Evolutionary conservation across 345 rosid species (phyloP).

Genomic region (Salix suchowensis): DNA sequence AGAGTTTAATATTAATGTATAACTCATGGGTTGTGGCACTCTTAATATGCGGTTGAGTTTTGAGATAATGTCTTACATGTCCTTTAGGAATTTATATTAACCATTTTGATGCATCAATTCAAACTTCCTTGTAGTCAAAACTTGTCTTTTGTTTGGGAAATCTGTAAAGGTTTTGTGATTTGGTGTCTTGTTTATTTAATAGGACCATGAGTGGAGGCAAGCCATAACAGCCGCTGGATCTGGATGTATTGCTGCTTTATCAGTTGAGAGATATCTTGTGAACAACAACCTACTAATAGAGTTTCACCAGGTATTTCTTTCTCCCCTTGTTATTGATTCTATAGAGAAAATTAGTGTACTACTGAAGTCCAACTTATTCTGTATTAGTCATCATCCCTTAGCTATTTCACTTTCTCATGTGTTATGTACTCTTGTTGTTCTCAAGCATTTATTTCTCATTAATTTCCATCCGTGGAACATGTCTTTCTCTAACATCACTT

Average conservation of each 20-base stretch:
- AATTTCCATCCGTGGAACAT: background rate
- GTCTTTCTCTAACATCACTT: background rate
- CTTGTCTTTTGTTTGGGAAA: background rate
- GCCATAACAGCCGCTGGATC: slow-evolving; percentile 97
- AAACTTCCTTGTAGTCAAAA: background rate
- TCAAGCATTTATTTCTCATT: background rate
- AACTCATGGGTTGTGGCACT: background rate
- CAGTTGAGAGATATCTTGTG: slow-evolving; percentile 92
- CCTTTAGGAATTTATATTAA: background rate
- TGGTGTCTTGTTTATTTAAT: slow-evolving; percentile 5
- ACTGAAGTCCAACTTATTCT: background rate
- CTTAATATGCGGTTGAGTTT: background rate
- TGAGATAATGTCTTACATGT: background rate
- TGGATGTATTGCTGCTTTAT: slow-evolving; percentile 94
- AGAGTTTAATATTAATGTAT: background rate
- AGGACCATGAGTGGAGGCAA: slow-evolving; percentile 99
- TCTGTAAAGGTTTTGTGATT: background rate
- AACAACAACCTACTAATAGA: slow-evolving; percentile 78
- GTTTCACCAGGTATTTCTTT: slow-evolving; percentile 75
- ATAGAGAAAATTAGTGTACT: background rate
- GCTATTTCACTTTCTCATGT: background rate
- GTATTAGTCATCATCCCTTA: background rate
- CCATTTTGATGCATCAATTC: background rate
- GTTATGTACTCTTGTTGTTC: background rate
- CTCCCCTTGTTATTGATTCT: background rate